Evolutionary conservation across 2,329 filamentous ascomycete genomes (phyloP).

Genomic region (Talaromyces sp.): DNA sequence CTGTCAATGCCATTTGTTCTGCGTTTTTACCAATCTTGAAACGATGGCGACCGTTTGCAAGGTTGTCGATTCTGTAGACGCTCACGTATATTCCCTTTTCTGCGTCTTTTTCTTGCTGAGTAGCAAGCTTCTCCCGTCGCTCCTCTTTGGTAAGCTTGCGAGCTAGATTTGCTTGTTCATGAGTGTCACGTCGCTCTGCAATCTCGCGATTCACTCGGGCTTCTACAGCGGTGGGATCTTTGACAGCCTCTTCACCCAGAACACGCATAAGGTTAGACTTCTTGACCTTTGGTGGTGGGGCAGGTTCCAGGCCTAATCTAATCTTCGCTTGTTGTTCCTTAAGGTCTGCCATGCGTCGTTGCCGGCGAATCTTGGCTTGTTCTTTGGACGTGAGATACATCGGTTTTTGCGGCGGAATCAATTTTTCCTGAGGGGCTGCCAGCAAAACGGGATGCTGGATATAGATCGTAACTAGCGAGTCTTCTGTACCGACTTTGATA

Average conservation of each 20-base stretch:
- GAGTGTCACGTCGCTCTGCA: conserved; percentile 72
- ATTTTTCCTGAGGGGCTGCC: conserved; percentile 85
- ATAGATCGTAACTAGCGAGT: conserved; percentile 83
- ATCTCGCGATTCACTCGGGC: conserved; percentile 91
- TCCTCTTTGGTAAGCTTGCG: conserved; percentile 86
- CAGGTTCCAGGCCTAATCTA: conserved; percentile 78
- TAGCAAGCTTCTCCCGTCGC: conserved; percentile 72
- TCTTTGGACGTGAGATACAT: conserved; percentile 91
- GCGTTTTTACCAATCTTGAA: conserved; percentile 93
- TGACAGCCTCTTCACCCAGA: conserved; percentile 83
- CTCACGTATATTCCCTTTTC: conserved; percentile 77
- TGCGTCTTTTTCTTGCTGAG: conserved; percentile 82
- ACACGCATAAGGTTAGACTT: conserved; percentile 98
- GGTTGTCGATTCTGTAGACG: conserved; percentile 81
- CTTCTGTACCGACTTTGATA: conserved; percentile 69
- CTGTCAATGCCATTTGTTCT: conserved; percentile 79
- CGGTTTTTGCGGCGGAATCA: conserved; percentile 71
- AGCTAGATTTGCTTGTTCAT: conserved; percentile 73
- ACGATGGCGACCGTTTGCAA: conserved; percentile 89
- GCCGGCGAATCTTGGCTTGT: conserved; percentile 82
- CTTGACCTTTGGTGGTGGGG: conserved; percentile 92
- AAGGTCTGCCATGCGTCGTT: conserved; percentile 83
- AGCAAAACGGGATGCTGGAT: conserved; percentile 90
- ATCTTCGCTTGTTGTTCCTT: conserved; percentile 98
- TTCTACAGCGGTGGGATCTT: conserved; percentile 95